These are phyloP conservation scores for Aspergillus carlsbadensis DNA, from an alignment of 495 filamentous ascomycete genomes.

Conservation along the genomic window DNA sequence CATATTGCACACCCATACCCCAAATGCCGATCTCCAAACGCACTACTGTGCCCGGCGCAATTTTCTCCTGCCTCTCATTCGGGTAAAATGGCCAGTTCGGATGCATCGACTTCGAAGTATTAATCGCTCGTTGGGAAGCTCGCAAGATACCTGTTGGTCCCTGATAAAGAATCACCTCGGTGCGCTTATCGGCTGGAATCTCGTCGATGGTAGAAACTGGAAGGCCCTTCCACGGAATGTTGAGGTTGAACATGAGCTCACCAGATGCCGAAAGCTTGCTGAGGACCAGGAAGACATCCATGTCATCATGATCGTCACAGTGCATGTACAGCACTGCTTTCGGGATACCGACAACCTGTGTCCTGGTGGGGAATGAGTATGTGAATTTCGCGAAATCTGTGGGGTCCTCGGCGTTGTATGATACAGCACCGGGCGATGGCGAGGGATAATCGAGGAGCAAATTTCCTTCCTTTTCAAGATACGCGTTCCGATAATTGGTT, in stretches of 20 bases:
- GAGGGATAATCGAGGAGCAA: neutral
- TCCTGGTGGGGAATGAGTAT: constrained; percentile 26
- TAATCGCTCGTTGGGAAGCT: constrained; percentile 32
- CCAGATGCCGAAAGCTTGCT: constrained; percentile 38
- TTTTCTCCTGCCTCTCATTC: constrained; percentile 30
- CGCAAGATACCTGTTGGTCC: constrained; percentile 35
- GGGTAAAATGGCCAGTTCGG: constrained; percentile 34
- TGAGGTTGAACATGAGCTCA: constrained; percentile 30
- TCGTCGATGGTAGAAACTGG: constrained; percentile 15
- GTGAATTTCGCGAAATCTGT: constrained; percentile 25
- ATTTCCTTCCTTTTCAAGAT: constrained; percentile 18
- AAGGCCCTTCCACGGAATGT: constrained; percentile 28
- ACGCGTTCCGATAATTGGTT: constrained; percentile 32
- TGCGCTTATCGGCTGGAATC: constrained; percentile 27
- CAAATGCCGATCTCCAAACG: constrained; percentile 34
- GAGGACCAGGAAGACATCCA: constrained; percentile 37
- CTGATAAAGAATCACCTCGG: constrained; percentile 26
- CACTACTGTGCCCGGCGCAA: constrained; percentile 33
- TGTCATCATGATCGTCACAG: constrained; percentile 35
- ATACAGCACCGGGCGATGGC: neutral
- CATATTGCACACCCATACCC: constrained; percentile 33
- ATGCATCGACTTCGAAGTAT: constrained; percentile 21
- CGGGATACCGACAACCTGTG: constrained; percentile 30
- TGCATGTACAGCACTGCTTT: constrained; percentile 42
- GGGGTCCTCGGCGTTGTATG: constrained; percentile 28